Base-by-base conservation (phyloP, 129 eudicot species). In the Artemisia argyi region DNA sequence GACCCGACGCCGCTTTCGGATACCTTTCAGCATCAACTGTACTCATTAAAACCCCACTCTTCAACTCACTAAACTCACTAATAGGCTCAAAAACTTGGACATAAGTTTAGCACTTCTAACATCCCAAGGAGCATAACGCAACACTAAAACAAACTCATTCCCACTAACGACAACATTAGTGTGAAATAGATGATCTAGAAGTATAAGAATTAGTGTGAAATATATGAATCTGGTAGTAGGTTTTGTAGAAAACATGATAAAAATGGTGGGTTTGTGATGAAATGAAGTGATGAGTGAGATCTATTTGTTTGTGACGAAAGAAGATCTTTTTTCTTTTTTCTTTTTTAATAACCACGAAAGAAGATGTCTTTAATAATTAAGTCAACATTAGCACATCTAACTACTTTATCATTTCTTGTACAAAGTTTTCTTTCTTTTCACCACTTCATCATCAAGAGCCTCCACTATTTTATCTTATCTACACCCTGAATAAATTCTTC, bases 71-170 rank as follows among this genome's bases (percentile, higher is more conserved):
- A 24, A 92, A 52, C 26, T 61, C 20, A 65, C 81, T 82, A 10
- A 96, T 95, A 81, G 95, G 95, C 74, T 92, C 90, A 18, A 96
- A 83, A 92, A 92, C 62, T 85, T 81, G 47, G 98, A 96, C 98
- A 92, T 92, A 13, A 92, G 58, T 56, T 92, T 96, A 76, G 98
- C 96, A 81, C 98, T 92, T 61, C 91, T 85, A 8, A 69, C 79
- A 53, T 89, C 84, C 98, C 98, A 93, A 14, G 96, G 98, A 3
- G 98, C 89, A 79, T 89, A 93, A 24, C 98, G 96, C 83, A 93
- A 51, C 7, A 93, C 82, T 64, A 89, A 72, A 74, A 85, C 95
- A 73, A 46, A 86, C 85, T 88, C 91, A 83, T 89, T 87, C 52
- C 54, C 85, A n/a, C n/a, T 82, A 69, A 89, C 75, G 0, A 77